These are phyloP conservation scores for Tetrahymena borealis DNA, from an alignment of 73 alveolate genomes.

Conservation along the genomic window DNA sequence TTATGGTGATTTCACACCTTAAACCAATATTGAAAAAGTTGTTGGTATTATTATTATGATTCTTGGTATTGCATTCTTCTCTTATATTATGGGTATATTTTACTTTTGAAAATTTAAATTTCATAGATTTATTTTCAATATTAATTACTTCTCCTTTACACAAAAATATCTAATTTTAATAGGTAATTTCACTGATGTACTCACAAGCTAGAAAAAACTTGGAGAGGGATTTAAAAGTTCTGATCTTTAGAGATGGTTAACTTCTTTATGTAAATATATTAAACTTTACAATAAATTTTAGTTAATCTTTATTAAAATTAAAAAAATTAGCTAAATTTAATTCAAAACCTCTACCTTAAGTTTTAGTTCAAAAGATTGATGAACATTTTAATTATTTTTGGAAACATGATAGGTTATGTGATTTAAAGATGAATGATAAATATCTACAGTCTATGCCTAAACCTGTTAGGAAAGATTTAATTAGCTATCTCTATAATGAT, in stretches of 20 bases:
- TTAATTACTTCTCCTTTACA: no score
- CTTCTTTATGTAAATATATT: slow-evolving; percentile 47
- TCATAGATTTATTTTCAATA: no score
- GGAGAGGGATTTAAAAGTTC: slow-evolving; percentile 79
- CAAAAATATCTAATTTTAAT: not conserved
- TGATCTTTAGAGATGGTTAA: slow-evolving; percentile 72
- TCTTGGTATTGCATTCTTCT: slow-evolving; percentile 88
- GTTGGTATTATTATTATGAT: slow-evolving; percentile 80
- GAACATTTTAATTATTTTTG: slow-evolving; percentile 77
- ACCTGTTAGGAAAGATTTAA: slow-evolving; percentile 44
- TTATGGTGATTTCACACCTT: slow-evolving; percentile 83
- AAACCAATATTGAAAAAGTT: slow-evolving; percentile 67
- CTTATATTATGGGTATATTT: slow-evolving; percentile 82
- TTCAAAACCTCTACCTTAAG: slow-evolving; percentile 63
- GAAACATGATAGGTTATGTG: slow-evolving; percentile 66
- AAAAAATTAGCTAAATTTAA: slow-evolving; percentile 31
- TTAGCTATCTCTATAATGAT: slow-evolving; percentile 50
- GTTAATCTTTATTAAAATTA: not conserved
- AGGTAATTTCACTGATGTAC: slow-evolving; percentile 50
- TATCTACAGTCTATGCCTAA: slow-evolving; percentile 49
- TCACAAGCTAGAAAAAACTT: slow-evolving; percentile 65
- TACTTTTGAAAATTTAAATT: no score
- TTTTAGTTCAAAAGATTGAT: slow-evolving; percentile 56
- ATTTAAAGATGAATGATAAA: slow-evolving; percentile 16
- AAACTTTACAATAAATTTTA: not conserved